Base-by-base conservation (phyloP, 164 flowering plant genomes). In the Cinnamomum chago region DNA sequence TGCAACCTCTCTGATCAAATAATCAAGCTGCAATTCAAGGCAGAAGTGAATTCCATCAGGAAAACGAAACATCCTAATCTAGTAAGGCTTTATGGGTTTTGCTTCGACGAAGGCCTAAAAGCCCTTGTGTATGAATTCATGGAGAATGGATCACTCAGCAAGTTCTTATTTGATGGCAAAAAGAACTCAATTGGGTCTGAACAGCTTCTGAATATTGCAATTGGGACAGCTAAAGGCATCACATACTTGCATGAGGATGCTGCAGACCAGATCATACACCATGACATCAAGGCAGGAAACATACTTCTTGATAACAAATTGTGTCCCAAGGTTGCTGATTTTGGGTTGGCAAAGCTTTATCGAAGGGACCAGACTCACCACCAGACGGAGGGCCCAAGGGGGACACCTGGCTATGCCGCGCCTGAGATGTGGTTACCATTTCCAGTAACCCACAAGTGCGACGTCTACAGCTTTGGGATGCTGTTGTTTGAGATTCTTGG, bases 211-310 rank as follows among this genome's bases (percentile, higher is more conserved):
- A 73, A 79, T 5, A 81, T 83, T 15, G 84, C 84, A 3, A 15
- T 81, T 3, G 79, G 79, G 5, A 83, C 82, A 0, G 86, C 84
- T 0, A 83, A 76, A 68, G 86, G 84, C 5, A 60, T 83, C 13
- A 80, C 84, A 5, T 83, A 83, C 67, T 62, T 83, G 68, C 84
- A 83, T 30, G 84, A 83, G 27, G 84, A 78, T 33, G 81, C 82
- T 70, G 52, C 72, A 3, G 60, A 77, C 18, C 68, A 78, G 72
- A 83, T 83, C 58, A 81, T 81, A 66, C 86, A 83, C 68, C 79
- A 81, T 23, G 86, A 83, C 18, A 83, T 83, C 23, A 83, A 83
- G 40, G 82, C 86, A 0, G 86, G 52, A 3, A 83, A 83, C 65
- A 68, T 83, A 58, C 79, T 78, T 14, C 73, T 81, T 17, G 81